Evolutionary conservation across 2,329 filamentous ascomycete genomes (phyloP), one percentile per base, ranked within the genome.

Genomic region (Rutstroemia sp.): DNA sequence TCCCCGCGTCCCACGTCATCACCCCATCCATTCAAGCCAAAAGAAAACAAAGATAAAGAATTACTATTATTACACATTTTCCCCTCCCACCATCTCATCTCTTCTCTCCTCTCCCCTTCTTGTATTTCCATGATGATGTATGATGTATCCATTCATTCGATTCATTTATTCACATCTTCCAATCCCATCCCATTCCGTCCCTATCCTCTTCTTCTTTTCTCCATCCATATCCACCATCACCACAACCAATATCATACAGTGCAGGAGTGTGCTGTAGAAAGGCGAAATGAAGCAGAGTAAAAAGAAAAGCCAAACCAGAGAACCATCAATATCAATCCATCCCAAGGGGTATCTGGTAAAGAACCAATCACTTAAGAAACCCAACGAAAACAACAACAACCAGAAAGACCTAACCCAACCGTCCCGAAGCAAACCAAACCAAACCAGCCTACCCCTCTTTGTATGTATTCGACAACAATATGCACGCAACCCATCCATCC

Each of bases 281-380:
- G 30, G 30, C 9, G 30, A 12, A 34, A 2, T 4, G 9, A 34
- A 34, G 30, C 4, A 34, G 30, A 34, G 30, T 12, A 34, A 9
- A 34, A 34, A 34, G 30, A 34, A 30, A 54, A 25, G n/a, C 12
- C 25, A 14, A 54, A 25, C 30, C 47, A 45, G 40, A 46, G 45
- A 23, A 36, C 5, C 17, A 48, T 16, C 51, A 30, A 48, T 54
- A n/a, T 34, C 30, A 54, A 54, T 48, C 30, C 34, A 54, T 54
- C 51, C 51, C 30, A 54, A 54, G 42, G 51, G 51, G 51, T 54
- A 54, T 54, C 51, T 54, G 51, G 51, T 38, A 54, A 48, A 47
- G 42, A 54, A 54, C 42, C 19, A 53, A 53, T 38, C 42, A 54
- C 39, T 48, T 48, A 19, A 48, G 48, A 47, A 48, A 54, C 34